Evolutionary conservation across 2,329 filamentous ascomycete genomes (phyloP), one percentile per base, ranked within the genome.

Genomic region (Akanthomyces lecanii): DNA sequence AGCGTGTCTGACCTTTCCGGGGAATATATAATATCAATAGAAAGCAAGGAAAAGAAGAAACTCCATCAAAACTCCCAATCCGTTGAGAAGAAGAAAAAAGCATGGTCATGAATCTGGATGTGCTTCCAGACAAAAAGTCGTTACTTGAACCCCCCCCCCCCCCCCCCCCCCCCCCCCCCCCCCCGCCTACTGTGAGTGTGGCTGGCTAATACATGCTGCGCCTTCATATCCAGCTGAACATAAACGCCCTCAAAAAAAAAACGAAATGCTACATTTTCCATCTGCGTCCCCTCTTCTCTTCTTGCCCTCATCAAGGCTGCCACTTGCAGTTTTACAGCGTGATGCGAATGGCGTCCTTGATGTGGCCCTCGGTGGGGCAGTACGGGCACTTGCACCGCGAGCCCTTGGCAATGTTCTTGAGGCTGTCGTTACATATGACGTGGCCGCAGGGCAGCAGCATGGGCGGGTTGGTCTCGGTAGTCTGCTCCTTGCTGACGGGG

Each of bases 391-490:
- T 99, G 81, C 96, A 96, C 64, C 89, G 81, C 48, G 80, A 84
- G 0, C 89, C 89, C 76, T 96, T 96, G 61, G 88, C 88, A 48
- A 98, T 81, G 71, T 87, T 88, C 65, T 89, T 85, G 57, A 99
- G 78, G 40, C 89, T 92, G 71, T 97, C 93, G 67, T 88, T 85
- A 21, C 92, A 93, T 64, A 99, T 88, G 59, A 97, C 94, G 77
- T 99, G 95, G 6, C 95, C 94, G 72, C 95, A 99, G 0, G 91
- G 90, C 72, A 99, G 87, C 85, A 97, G 95, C 90, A 98, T 96
- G 2, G 95, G 92, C 12, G 95, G 95, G 74, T 99, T 99, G 28
- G 83, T 78, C 71, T 96, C 92, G 0, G 94, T 99, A 0, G 90
- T 92, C 75, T 99, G 95, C 73, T 97, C 95, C 75, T 98, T 98